phyloP scores from a whole-genome alignment of 768 basidiomycete species.

The Serpula lacrymans region DNA sequence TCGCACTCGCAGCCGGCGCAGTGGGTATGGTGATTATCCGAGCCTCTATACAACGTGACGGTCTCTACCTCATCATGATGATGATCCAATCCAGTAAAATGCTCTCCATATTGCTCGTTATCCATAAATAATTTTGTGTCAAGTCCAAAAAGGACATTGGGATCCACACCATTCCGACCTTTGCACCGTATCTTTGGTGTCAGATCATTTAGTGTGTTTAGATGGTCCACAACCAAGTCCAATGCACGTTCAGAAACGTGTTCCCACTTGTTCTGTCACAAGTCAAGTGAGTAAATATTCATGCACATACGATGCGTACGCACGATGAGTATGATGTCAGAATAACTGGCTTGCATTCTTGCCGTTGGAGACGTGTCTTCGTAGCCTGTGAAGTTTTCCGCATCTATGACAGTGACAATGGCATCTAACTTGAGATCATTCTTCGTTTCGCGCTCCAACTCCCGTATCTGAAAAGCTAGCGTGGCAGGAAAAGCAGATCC shows the following conservation, averaged over 20 bases:
- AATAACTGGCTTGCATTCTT: conserved; percentile 93
- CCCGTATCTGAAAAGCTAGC: conserved; percentile 89
- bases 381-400: conserved; percentile 90
- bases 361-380: conserved; percentile 92
- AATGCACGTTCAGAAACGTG: conserved; percentile 73
- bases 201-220: conserved; percentile 84
- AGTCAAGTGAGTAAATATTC: conserved; percentile 3
- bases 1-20: background rate
- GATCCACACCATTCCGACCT: conserved; percentile 65
- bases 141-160: conserved; percentile 81
- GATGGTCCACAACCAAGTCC: conserved; percentile 82
- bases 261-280: conserved; percentile 83
- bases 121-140: conserved; percentile 73
- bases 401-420: conserved; percentile 88
- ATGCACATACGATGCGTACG: conserved; percentile 22
- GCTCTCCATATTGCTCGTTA: background rate
- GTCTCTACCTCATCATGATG: conserved; percentile 90
- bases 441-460: conserved; percentile 76
- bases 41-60: conserved; percentile 54
- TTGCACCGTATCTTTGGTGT: conserved; percentile 81
- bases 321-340: conserved; percentile 85
- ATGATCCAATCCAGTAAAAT: conserved; percentile 18
- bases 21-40: conserved; percentile 9
- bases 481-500: conserved; percentile 97
- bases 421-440: conserved; percentile 82